phyloP scores from a whole-genome alignment of 345 rosid species.

The Eucalyptus decipiens region DNA sequence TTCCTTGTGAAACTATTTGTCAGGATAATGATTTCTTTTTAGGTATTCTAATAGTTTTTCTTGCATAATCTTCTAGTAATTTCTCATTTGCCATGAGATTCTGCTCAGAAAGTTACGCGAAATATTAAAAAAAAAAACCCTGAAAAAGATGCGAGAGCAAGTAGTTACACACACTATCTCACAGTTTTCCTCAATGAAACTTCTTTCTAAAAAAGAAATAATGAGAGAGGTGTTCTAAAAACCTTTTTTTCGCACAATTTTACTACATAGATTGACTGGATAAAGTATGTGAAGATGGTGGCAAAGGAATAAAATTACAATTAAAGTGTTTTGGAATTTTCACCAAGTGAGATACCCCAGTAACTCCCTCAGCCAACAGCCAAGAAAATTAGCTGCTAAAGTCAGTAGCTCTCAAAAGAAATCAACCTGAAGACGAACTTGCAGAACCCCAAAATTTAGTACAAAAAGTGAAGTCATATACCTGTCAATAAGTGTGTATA shows the following conservation, averaged over 20 bases:
- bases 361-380: background rate
- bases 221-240: background rate
- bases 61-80: background rate
- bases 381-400: background rate
- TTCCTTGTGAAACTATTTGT: background rate
- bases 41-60: background rate
- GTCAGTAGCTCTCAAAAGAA: background rate
- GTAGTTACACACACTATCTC: background rate
- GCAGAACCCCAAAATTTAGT: background rate
- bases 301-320: background rate
- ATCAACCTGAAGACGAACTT: background rate
- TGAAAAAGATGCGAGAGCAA: background rate
- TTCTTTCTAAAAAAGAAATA: background rate
- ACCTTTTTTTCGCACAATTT: background rate
- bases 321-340: background rate
- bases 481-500: conserved; percentile 97
- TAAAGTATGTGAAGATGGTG: background rate
- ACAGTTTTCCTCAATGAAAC: background rate
- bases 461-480: background rate
- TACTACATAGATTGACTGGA: background rate
- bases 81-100: background rate
- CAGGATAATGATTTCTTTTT: background rate
- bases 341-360: background rate
- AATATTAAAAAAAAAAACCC: background rate
- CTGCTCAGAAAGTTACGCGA: background rate